Evolutionary conservation across 768 basidiomycete species (phyloP).

Genomic region (Strobilomyces echinocephalus): DNA sequence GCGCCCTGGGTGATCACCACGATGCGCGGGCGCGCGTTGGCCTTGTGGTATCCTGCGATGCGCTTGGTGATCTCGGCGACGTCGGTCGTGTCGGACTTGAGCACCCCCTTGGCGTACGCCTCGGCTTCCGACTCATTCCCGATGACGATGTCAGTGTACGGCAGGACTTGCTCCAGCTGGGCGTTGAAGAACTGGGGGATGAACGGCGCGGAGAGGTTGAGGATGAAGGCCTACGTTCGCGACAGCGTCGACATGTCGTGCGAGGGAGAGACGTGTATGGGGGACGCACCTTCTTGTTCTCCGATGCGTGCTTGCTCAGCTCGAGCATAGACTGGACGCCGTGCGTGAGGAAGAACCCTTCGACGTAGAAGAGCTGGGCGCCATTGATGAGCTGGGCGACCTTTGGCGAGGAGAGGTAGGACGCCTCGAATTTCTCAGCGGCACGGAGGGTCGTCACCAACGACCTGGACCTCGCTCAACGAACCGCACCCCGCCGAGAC

Average conservation of each 20-base stretch:
- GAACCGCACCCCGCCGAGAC: neutral
- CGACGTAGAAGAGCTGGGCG: conserved; percentile 89
- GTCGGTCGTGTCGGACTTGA: conserved; percentile 61
- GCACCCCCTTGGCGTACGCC: conserved; percentile 73
- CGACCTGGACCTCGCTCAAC: conserved; percentile 47
- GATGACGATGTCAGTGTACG: conserved; percentile 85
- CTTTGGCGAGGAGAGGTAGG: conserved; percentile 70
- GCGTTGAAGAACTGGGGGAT: conserved; percentile 88
- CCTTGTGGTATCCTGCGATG: conserved; percentile 73
- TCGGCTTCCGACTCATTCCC: conserved; percentile 96
- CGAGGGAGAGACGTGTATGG: neutral
- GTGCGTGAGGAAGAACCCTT: conserved; percentile 97
- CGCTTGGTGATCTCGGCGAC: conserved; percentile 63
- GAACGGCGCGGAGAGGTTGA: conserved; percentile 98
- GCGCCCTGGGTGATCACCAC: conserved; percentile 93
- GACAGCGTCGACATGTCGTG: neutral
- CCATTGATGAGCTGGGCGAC: conserved; percentile 73
- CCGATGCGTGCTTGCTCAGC: conserved; percentile 73
- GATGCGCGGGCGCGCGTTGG: conserved; percentile 71
- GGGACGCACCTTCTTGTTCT: conserved; percentile 60
- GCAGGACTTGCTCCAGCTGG: conserved; percentile 77
- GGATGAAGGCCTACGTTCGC: conserved; percentile 61
- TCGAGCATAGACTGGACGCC: conserved; percentile 67
- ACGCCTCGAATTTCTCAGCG: conserved; percentile 83
- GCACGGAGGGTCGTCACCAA: conserved; percentile 87